These are phyloP conservation scores for Asterella californica DNA, from an alignment of 225 moss, liverwort and hornwort species.

Conservation along the genomic window DNA sequence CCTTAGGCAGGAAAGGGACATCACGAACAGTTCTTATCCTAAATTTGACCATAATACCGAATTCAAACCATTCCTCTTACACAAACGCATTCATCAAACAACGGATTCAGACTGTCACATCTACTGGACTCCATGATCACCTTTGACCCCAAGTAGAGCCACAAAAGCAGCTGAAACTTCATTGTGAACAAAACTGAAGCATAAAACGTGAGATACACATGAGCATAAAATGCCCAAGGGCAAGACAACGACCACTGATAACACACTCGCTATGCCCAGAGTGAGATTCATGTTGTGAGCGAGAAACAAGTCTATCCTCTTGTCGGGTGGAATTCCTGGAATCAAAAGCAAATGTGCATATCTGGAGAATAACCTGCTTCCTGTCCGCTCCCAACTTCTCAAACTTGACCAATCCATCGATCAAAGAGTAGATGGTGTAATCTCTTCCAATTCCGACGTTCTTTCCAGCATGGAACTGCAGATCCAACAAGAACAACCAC, in stretches of 20 bases:
- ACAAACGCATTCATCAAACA: background rate
- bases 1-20: too few species aligned
- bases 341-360: too few species aligned
- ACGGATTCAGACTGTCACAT: background rate
- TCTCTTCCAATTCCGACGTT: conserved; percentile 89
- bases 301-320: background rate
- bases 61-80: too few species aligned
- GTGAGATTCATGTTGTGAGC: background rate
- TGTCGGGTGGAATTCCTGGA: too few species aligned
- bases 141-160: too few species aligned
- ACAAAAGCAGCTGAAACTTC: too few species aligned
- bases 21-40: too few species aligned
- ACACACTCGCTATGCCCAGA: background rate
- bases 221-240: too few species aligned
- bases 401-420: conserved; percentile 91
- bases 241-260: background rate
- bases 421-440: conserved; percentile 81
- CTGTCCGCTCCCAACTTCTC: conserved; percentile 84
- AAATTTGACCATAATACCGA: too few species aligned
- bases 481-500: background rate
- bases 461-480: conserved; percentile 81
- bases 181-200: too few species aligned
- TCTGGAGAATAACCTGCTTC: conserved; percentile 55
- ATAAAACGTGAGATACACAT: too few species aligned
- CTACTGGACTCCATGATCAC: too few species aligned